A percentile compares a stretch with the other conserved stretches of the same genome.
Conservation (phyloP, 495 filamentous ascomycete genomes). For the Podospora conica region DNA sequence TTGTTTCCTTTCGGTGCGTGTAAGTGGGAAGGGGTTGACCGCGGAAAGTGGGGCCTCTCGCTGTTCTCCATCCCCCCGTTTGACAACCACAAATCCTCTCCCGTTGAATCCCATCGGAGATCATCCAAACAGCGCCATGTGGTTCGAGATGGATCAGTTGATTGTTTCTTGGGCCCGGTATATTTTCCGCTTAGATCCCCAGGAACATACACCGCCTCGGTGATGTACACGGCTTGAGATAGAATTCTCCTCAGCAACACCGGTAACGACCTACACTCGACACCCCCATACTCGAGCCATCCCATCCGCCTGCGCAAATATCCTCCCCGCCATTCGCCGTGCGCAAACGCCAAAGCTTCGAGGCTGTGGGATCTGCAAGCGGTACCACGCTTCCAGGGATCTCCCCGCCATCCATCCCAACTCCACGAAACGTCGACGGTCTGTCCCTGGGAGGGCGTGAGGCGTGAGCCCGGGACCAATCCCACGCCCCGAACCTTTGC, state of each 20-base stretch:
- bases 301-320: not conserved
- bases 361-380: conserved; percentile 9
- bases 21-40: not conserved
- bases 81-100: not conserved
- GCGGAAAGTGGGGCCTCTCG: not conserved
- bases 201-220: not conserved
- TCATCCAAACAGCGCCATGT: not conserved
- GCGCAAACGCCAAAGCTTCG: conserved; percentile 4
- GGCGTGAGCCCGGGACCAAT: not conserved
- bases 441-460: conserved; percentile 4
- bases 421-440: not conserved
- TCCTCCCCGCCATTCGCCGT: not conserved
- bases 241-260: not conserved
- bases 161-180: not conserved
- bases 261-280: too few relatives aligned
- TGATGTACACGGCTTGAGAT: not conserved
- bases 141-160: not conserved
- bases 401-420: conserved; percentile 2
- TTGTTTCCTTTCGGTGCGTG: not conserved
- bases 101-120: not conserved
- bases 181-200: not conserved
- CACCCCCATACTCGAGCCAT: too few relatives aligned
- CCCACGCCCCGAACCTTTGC: not conserved
- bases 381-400: not conserved
- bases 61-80: not conserved